Percentiles rank a stretch among this genome's conserved stretches.
These are phyloP conservation scores for Fusarium temperatum DNA, from an alignment of 2,329 filamentous ascomycete species.

Conservation along the genomic window DNA sequence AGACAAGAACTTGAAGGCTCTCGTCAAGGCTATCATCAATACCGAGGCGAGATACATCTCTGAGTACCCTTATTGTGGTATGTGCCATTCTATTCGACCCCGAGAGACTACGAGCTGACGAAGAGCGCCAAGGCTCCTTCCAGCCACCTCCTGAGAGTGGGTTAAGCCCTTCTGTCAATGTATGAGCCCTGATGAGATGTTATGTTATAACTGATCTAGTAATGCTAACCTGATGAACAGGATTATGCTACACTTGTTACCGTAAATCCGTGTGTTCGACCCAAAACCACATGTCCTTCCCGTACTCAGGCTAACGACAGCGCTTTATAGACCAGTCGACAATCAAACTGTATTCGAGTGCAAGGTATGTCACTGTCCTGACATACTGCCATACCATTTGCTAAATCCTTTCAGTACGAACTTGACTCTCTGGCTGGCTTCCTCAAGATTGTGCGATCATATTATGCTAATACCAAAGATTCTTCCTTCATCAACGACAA, in stretches of 20 bases:
- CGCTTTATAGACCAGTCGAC: background rate
- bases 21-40: conserved; percentile 24
- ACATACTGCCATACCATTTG: fast-evolving
- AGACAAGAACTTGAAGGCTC: conserved; percentile 2
- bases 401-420: background rate
- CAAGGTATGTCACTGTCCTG: background rate
- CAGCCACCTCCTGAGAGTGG: conserved; percentile 21
- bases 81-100: background rate
- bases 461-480: conserved; percentile 15
- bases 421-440: conserved; percentile 23
- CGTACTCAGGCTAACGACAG: background rate
- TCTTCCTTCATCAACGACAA: conserved; percentile 14
- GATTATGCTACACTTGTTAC: conserved; percentile 15
- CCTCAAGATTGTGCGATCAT: conserved; percentile 16
- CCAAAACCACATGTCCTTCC: too few species aligned
- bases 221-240: background rate
- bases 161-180: conserved; percentile 7
- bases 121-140: background rate
- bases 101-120: background rate
- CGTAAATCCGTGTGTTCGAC: background rate
- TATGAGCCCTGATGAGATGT: background rate
- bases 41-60: conserved; percentile 20
- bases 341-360: conserved; percentile 23
- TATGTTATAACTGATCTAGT: background rate
- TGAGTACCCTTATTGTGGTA: conserved; percentile 20